Conservation (phyloP, 2,329 filamentous ascomycete species). For the Epichloe aotearoae region DNA sequence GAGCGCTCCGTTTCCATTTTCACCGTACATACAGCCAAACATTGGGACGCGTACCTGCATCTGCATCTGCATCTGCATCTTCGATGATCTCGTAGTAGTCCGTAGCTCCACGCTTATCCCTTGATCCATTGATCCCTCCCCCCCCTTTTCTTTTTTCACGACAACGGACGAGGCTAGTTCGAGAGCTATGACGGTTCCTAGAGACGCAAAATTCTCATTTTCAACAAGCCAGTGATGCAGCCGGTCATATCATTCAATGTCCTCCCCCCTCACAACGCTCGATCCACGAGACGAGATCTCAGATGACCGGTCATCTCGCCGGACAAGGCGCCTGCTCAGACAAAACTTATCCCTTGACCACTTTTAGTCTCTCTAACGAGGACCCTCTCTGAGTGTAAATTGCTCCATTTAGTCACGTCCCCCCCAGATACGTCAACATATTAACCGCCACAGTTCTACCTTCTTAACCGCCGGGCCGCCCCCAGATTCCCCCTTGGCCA, state of each 20-base stretch:
- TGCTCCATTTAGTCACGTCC: not conserved
- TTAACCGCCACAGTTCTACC: not conserved
- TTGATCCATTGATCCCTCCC: not conserved
- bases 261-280: no score
- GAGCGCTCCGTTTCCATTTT: not conserved
- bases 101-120: not conserved
- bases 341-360: not conserved
- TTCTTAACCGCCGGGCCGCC: slow-evolving; percentile 10
- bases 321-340: not conserved
- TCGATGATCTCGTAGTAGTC: not conserved
- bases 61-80: not conserved
- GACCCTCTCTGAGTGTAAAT: not conserved
- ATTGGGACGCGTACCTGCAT: not conserved
- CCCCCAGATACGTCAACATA: not conserved
- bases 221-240: not conserved
- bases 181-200: not conserved
- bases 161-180: not conserved
- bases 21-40: not conserved
- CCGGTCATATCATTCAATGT: not conserved
- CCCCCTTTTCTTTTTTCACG: not conserved
- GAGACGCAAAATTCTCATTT: not conserved
- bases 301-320: not conserved
- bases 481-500: slow-evolving; percentile 31
- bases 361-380: not conserved
- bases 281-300: not conserved